Percentiles rank a stretch among this genome's conserved stretches.
phyloP scores from a whole-genome alignment of 352 stramenopile genomes.

The Globisporangium ultimum region DNA sequence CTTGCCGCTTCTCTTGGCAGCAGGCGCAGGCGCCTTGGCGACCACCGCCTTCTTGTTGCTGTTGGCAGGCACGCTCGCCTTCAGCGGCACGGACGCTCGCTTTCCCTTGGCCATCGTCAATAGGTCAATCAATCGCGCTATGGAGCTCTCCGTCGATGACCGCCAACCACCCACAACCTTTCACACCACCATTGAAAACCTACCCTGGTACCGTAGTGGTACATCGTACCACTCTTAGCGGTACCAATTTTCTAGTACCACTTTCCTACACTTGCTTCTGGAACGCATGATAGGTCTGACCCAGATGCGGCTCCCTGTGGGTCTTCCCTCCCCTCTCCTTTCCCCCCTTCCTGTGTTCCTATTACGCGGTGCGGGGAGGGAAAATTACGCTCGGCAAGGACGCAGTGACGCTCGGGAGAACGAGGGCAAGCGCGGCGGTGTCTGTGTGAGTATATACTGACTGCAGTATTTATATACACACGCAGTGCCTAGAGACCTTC shows the following conservation, averaged over 20 bases:
- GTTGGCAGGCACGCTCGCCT: constrained; percentile 16
- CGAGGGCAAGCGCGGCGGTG: not conserved
- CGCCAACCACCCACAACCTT: constrained; percentile 21
- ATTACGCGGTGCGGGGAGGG: too few relatives aligned
- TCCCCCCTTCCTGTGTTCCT: not conserved
- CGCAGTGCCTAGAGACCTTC: not conserved
- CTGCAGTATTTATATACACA: too few relatives aligned
- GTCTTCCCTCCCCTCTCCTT: not conserved
- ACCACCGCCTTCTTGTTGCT: constrained; percentile 21
- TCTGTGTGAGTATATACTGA: not conserved
- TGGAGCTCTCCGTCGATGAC: constrained; percentile 3
- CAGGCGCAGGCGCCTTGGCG: not conserved
- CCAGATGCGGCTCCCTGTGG: too few relatives aligned
- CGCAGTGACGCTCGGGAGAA: not conserved
- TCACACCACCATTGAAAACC: constrained; percentile 5
- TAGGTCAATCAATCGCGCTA: not conserved
- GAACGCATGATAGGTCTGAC: too few relatives aligned
- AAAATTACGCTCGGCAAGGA: too few relatives aligned
- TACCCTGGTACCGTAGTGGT: not conserved
- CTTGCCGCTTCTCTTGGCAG: constrained; percentile 1
- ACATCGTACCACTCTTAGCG: constrained; percentile 1
- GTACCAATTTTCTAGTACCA: too few relatives aligned
- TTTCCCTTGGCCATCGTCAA: constrained; percentile 16
- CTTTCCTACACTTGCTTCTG: not conserved
- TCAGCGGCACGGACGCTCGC: constrained; percentile 13